phyloP scores from a whole-genome alignment of 202 grass and related monocot species.

The Saccharum hybrid region DNA sequence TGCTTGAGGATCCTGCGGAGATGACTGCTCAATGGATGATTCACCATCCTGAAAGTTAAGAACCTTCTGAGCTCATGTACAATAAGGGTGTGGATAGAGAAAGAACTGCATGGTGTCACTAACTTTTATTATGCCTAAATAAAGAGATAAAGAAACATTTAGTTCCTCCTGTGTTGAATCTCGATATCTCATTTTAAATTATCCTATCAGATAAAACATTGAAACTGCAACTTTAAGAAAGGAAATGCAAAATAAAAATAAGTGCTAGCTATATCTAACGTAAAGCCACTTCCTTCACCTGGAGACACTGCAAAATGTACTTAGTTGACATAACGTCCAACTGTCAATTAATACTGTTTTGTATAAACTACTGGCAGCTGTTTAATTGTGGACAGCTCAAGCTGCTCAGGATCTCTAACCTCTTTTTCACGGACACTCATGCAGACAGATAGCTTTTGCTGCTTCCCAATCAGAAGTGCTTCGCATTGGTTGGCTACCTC shows the following conservation, averaged over 20 bases:
- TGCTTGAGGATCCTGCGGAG: constrained; percentile 44
- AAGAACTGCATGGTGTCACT: not conserved
- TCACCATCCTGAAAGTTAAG: constrained; percentile 58
- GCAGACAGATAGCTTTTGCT: constrained; percentile 72
- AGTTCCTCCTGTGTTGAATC: not conserved
- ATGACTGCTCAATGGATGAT: constrained; percentile 44
- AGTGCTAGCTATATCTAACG: not conserved
- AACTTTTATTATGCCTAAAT: constrained; percentile 3
- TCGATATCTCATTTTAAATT: not conserved
- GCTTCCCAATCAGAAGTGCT: constrained; percentile 67
- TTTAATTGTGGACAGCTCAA: constrained; percentile 38
- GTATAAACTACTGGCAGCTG: constrained; percentile 30
- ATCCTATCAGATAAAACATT: not conserved
- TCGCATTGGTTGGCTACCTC: constrained; percentile 80
- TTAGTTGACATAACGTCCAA: constrained; percentile 13
- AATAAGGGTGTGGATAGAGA: constrained; percentile 6
- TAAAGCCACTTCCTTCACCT: not conserved
- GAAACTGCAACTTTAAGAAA: not conserved
- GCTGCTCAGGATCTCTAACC: constrained; percentile 44
- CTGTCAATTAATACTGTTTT: not conserved
- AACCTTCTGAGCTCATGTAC: constrained; percentile 19
- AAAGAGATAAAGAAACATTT: not conserved
- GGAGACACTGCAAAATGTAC: constrained; percentile 7
- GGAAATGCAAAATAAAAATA: not conserved
- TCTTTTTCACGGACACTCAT: constrained; percentile 52